Evolutionary conservation across 2,329 filamentous ascomycete genomes (phyloP).

Genomic region (Penicillium sumatraense): DNA sequence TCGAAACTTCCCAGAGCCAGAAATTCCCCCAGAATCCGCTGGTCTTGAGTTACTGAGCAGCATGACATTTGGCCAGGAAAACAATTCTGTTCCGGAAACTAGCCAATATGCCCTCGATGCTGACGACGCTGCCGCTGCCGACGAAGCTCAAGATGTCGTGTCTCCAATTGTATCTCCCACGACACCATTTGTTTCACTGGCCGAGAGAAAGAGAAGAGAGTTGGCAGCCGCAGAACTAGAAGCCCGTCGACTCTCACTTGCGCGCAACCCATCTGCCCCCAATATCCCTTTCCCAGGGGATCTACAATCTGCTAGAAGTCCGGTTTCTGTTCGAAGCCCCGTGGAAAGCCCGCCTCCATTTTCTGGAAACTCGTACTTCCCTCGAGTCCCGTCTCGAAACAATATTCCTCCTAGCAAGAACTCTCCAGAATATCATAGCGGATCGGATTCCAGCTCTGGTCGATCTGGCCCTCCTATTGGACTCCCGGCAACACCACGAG

Average conservation of each 20-base stretch:
- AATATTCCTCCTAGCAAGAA: slow-evolving; percentile 38
- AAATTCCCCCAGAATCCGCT: slow-evolving; percentile 9
- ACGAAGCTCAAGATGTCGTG: slow-evolving; percentile 29
- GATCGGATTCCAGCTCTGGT: slow-evolving; percentile 45
- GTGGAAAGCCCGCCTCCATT: slow-evolving; percentile 50
- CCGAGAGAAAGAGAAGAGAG: slow-evolving; percentile 72
- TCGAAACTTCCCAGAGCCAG: slow-evolving; percentile 34
- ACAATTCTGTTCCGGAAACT: slow-evolving; percentile 10
- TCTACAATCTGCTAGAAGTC: slow-evolving; percentile 31
- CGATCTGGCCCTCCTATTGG: slow-evolving; percentile 64
- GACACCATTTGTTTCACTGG: slow-evolving; percentile 48
- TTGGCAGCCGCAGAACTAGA: slow-evolving; percentile 83
- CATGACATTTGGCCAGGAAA: slow-evolving; percentile 14
- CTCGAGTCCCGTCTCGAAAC: slow-evolving; percentile 35
- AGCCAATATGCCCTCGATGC: slow-evolving; percentile 5
- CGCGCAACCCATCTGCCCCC: slow-evolving; percentile 77
- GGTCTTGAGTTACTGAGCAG: slow-evolving; percentile 13
- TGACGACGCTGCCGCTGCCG: background rate
- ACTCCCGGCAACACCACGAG: slow-evolving; percentile 87
- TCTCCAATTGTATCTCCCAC: slow-evolving; percentile 28
- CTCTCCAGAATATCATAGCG: slow-evolving; percentile 46
- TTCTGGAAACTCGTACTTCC: slow-evolving; percentile 36
- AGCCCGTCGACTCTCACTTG: slow-evolving; percentile 81
- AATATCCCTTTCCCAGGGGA: slow-evolving; percentile 76
- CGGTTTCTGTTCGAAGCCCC: slow-evolving; percentile 37